Evolutionary conservation across 1,284 basidiomycete species (phyloP), one percentile per base, ranked within the genome.

Genomic region (Paramarasmius palmivorus): DNA sequence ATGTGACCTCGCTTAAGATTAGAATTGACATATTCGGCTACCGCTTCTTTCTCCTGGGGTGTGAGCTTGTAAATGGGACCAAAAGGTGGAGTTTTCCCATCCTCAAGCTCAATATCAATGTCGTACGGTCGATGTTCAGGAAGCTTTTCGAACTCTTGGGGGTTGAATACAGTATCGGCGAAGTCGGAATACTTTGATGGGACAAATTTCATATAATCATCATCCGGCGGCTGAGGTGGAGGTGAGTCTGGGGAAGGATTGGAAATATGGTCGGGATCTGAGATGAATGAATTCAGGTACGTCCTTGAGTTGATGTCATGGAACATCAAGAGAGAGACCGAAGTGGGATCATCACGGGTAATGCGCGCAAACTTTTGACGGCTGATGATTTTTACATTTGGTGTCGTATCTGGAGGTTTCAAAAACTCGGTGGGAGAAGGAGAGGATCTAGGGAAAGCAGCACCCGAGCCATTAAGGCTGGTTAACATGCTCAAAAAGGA

Each of bases 1-100:
- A 64, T 63, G 29, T 57, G 55, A 23, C 61, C 53, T 2, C 38
- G 20, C 8, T 50, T 46, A 8, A 69, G 55, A 29, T 65, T 63
- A 3, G 64, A 61, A 1, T 62, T 45, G 3, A 68, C 8, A 23
- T 59, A 66, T 15, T 56, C 51, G 6, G 41, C 37, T 0, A 67
- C 52, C 0, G 59, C 55, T 3, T 59, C 47, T 1, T 52, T 53
- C 53, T 69, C 64, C 3, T 22, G 22, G 8, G 39, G 48, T 7
- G 53, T 17, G 39, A 54, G 53, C 35, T 32, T 14, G 29, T 54
- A 54, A 46, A 54, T 54, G 17, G 22, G 34, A 19, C 9, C 7
- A 29, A 55, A 55, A 6, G 53, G 53, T 9, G 53, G 53, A 17
- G 53, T 29, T 22, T 39, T 55, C 2, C 53, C 49, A 17, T 55